Conservation (phyloP, 768 basidiomycete genomes). For the Dictyophora rubrovolvata region DNA sequence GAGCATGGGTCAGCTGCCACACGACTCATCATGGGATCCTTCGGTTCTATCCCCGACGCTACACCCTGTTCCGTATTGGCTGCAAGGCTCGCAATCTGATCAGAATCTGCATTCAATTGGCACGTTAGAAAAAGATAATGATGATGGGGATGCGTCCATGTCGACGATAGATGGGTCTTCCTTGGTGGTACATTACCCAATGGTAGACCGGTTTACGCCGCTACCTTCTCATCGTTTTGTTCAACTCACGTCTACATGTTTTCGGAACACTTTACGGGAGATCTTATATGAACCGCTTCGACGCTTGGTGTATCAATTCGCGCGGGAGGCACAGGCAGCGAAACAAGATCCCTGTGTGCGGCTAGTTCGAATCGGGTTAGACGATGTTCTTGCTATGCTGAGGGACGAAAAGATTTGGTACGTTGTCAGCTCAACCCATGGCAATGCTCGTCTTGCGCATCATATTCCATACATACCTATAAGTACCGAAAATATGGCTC, state of each 20-base stretch:
- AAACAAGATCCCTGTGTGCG: conserved; percentile 41
- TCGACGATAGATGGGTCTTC: conserved; percentile 13
- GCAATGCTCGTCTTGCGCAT: conserved; percentile 58
- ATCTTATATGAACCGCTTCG: conserved; percentile 57
- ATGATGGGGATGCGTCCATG: conserved; percentile 28
- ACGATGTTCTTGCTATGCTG: conserved; percentile 50
- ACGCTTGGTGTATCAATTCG: conserved; percentile 63
- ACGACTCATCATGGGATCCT: background rate
- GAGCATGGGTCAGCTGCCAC: conserved; percentile 10
- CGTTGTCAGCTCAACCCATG: conserved; percentile 28
- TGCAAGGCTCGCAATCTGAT: background rate
- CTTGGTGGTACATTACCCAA: conserved; percentile 16
- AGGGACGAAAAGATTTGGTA: conserved; percentile 60
- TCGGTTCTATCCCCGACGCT: background rate
- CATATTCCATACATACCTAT: conserved; percentile 63
- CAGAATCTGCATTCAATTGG: background rate
- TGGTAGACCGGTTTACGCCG: conserved; percentile 37
- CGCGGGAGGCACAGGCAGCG: conserved; percentile 32
- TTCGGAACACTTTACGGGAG: conserved; percentile 45
- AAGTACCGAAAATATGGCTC: conserved; percentile 27
- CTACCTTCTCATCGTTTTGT: conserved; percentile 58
- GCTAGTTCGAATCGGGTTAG: conserved; percentile 44
- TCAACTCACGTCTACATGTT: conserved; percentile 50
- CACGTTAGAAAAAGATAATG: conserved; percentile 18
- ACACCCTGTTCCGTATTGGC: conserved; percentile 2